Percentiles rank a stretch among this genome's conserved stretches.
Conservation (phyloP, 163 green algal species). For the Scenedesmus sp. region DNA sequence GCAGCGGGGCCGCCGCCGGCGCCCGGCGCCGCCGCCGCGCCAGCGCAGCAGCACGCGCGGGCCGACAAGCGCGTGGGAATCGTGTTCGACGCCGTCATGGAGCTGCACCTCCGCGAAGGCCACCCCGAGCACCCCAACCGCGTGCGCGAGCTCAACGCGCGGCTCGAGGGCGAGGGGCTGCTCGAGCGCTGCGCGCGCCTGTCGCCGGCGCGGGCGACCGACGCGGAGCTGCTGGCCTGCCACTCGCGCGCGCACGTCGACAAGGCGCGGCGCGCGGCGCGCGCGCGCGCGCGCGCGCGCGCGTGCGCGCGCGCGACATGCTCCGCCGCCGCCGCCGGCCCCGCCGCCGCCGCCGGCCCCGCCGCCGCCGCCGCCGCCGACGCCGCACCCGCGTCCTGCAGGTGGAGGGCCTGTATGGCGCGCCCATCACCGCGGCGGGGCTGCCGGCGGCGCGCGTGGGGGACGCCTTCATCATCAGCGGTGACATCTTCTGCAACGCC, state of each 20-base stretch:
- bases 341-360: no score
- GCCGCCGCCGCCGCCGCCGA: no score
- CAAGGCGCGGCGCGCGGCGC: background rate
- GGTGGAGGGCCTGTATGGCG: constrained; percentile 10
- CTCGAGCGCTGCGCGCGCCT: constrained; percentile 3
- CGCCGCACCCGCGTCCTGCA: no score
- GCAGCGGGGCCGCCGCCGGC: no score
- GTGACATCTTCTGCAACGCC: constrained; percentile 11
- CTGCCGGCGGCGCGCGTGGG: background rate
- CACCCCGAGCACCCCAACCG: constrained; percentile 32
- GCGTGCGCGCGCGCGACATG: background rate
- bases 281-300: no score
- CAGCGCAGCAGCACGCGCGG: no score
- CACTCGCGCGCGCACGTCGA: constrained; percentile 17
- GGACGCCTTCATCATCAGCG: background rate
- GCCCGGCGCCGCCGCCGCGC: no score
- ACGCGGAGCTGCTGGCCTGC: constrained; percentile 14
- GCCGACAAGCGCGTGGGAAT: no score
- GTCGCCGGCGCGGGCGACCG: background rate
- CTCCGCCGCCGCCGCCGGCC: background rate
- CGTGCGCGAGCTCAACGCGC: background rate
- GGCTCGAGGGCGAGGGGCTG: constrained; percentile 7
- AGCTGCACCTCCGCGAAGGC: constrained; percentile 3
- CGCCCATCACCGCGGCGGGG: background rate
- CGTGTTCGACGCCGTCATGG: no score